Conservation (phyloP, 352 stramenopile genomes). For the Phytophthora pseudosyringae region DNA sequence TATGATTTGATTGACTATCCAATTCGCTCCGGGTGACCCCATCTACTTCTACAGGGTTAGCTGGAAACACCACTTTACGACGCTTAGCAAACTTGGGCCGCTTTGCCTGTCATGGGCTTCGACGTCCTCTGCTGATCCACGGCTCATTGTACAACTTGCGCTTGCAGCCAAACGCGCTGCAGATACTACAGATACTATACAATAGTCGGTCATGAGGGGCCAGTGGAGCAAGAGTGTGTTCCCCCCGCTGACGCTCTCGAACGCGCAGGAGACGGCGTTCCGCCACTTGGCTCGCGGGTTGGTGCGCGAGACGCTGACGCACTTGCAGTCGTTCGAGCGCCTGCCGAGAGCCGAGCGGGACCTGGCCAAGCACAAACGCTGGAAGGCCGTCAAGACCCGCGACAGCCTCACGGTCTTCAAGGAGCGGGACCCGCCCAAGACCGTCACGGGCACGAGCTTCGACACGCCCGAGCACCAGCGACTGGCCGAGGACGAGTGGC, state of each 20-base stretch:
- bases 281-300: slow-evolving; percentile 34
- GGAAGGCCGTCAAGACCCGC: slow-evolving; percentile 53
- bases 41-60: background rate
- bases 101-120: background rate
- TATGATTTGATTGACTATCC: no score
- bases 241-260: slow-evolving; percentile 33
- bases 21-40: background rate
- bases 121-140: background rate
- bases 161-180: background rate
- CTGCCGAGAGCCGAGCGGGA: slow-evolving; percentile 18
- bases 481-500: slow-evolving; percentile 48
- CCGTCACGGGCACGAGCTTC: slow-evolving; percentile 34
- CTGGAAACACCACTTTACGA: background rate
- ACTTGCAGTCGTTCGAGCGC: slow-evolving; percentile 40
- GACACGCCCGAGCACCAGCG: slow-evolving; percentile 34
- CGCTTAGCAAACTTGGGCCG: background rate
- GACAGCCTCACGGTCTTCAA: slow-evolving; percentile 51
- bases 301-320: slow-evolving; percentile 39
- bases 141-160: slow-evolving; percentile 29
- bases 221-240: slow-evolving; percentile 43
- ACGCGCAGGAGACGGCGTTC: slow-evolving; percentile 35
- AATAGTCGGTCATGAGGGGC: slow-evolving; percentile 19
- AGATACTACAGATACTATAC: background rate
- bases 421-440: slow-evolving; percentile 43
- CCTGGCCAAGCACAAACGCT: slow-evolving; percentile 38